Evolutionary conservation across 305 asterid genomes (phyloP).

Genomic region (Solanum chacoense): DNA sequence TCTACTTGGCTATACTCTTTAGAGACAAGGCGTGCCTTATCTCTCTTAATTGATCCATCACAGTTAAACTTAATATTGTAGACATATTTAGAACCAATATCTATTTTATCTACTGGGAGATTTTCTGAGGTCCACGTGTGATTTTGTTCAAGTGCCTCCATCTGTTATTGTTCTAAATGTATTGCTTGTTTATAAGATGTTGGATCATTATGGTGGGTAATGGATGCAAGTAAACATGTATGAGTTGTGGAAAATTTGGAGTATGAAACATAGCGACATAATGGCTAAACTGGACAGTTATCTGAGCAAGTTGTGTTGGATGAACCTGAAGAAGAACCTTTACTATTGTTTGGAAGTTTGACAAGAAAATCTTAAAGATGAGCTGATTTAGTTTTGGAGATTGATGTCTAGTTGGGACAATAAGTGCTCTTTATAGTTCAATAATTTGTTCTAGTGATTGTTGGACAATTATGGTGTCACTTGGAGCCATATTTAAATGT

Average conservation of each 20-base stretch:
- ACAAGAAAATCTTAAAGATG: not conserved
- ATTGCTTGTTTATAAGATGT: too few species aligned
- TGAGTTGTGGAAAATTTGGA: too few species aligned
- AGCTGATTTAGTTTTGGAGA: not conserved
- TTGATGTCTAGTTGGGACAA: not conserved
- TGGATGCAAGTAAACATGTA: too few species aligned
- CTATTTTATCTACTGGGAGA: not conserved
- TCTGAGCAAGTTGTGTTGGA: too few species aligned
- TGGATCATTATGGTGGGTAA: too few species aligned
- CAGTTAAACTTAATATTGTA: too few species aligned
- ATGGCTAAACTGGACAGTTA: too few species aligned
- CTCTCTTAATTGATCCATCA: not conserved
- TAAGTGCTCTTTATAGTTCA: not conserved
- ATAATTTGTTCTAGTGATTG: not conserved
- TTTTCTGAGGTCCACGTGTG: not conserved
- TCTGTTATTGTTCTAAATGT: not conserved
- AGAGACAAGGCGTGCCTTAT: not conserved
- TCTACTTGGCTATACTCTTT: not conserved
- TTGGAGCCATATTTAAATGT: not conserved
- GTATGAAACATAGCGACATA: too few species aligned
- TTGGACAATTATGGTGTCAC: not conserved
- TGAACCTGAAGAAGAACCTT: too few species aligned
- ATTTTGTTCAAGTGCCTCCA: not conserved
- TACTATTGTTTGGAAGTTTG: not conserved
- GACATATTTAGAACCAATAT: not conserved